Conservation (phyloP, 2,329 filamentous ascomycete genomes). For the Leptographium lundbergii region DNA sequence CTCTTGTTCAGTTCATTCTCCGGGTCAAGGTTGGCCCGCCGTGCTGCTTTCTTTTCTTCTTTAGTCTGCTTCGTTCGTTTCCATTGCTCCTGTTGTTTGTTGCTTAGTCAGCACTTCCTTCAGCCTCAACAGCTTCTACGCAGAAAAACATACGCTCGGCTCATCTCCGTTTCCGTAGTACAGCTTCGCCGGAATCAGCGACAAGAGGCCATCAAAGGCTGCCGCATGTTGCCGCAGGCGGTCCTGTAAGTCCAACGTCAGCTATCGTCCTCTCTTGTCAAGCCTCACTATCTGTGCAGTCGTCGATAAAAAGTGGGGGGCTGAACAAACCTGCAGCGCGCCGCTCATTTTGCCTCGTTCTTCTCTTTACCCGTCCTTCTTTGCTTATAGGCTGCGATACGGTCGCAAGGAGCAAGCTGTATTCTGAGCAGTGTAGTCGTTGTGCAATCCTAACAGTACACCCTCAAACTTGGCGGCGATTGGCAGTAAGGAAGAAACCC, state of each 20-base stretch:
- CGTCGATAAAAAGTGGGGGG: background rate
- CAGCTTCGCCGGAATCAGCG: conserved; percentile 77
- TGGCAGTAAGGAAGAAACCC: background rate
- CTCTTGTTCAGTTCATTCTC: conserved; percentile 68
- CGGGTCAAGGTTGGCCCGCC: conserved; percentile 69
- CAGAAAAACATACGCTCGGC: conserved; percentile 52
- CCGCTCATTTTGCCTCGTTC: conserved; percentile 5
- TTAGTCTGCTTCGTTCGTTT: conserved; percentile 92
- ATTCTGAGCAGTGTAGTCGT: background rate
- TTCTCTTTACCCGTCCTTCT: background rate
- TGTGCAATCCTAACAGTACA: background rate
- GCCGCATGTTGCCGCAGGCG: conserved; percentile 48
- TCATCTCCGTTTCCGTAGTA: conserved; percentile 84
- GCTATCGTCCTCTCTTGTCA: background rate
- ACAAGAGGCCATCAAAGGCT: conserved; percentile 77
- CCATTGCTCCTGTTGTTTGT: conserved; percentile 65
- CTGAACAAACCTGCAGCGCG: conserved; percentile 11
- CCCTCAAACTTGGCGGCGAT: background rate
- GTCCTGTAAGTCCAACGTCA: conserved; percentile 25
- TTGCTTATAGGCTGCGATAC: too few relatives aligned
- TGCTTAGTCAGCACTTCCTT: background rate
- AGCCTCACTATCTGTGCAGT: background rate
- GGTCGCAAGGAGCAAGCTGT: background rate
- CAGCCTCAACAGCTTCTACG: background rate
- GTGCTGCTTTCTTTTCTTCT: conserved; percentile 54